Percentiles rank a stretch among this genome's conserved stretches.
Conservation (phyloP, 1,139 yeast species). For the Candida mesenterica region DNA sequence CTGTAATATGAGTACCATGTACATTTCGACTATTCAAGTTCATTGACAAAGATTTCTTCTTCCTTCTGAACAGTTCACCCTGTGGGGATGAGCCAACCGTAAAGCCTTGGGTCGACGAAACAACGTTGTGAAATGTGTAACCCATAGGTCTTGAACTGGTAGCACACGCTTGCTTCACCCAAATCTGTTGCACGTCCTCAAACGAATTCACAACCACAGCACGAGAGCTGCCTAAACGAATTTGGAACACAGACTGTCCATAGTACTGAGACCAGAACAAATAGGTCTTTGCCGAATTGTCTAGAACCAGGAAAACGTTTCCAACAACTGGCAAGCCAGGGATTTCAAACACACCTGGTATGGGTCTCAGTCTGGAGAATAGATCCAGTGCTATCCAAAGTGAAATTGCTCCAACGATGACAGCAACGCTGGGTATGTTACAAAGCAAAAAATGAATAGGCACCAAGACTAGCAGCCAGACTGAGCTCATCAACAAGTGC, state of each 20-base stretch:
- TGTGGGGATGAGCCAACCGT: slow-evolving; percentile 81
- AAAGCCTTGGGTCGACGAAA: slow-evolving; percentile 60
- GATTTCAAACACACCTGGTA: slow-evolving; percentile 39
- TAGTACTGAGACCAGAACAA: slow-evolving; percentile 45
- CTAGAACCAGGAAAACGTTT: slow-evolving; percentile 44
- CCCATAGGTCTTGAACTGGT: slow-evolving; percentile 66
- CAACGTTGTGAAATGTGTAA: slow-evolving; percentile 66
- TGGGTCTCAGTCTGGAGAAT: slow-evolving; percentile 19
- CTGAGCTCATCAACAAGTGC: too few species aligned
- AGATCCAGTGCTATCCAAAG: background rate
- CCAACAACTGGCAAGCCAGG: slow-evolving; percentile 57
- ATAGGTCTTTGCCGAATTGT: slow-evolving; percentile 54
- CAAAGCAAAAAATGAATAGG: background rate
- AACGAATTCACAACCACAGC: slow-evolving; percentile 67
- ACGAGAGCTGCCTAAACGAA: slow-evolving; percentile 55
- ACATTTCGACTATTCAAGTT: slow-evolving; percentile 1
- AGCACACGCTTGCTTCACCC: slow-evolving; percentile 53
- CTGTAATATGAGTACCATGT: slow-evolving; percentile 17
- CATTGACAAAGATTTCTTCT: slow-evolving; percentile 54
- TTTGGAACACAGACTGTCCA: slow-evolving; percentile 53
- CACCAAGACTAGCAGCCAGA: too few species aligned
- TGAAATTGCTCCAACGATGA: background rate
- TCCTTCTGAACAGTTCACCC: slow-evolving; percentile 49
- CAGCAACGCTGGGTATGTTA: background rate
- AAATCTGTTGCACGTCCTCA: slow-evolving; percentile 50